Base-by-base conservation (phyloP, 805 yeast species). In the Teunomyces pallodes region DNA sequence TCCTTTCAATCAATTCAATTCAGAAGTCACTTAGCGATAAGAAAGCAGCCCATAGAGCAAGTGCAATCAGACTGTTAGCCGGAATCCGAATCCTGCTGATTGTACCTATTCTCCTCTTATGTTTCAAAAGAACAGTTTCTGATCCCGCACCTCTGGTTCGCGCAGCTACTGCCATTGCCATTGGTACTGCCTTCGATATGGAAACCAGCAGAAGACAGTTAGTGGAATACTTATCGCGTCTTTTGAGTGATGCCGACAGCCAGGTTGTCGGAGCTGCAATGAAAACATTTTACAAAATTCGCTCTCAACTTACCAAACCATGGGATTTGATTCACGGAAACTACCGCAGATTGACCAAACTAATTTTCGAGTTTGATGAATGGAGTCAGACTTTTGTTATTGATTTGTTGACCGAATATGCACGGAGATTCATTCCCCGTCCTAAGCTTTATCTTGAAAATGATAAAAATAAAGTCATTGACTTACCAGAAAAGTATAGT, bases 1-100 rank as follows among this genome's bases (percentile, higher is more conserved):
- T 94, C 16, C 73, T 94, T 41, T 83, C 96, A 0, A 87, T 94
- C 54, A 94, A 94, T 65, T 87, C 97, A 0, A 87, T 94, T 43
- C 99, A 94, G 64, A 90, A 87, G 65, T 77, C 89, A 1, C 67
- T 92, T 27, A 72, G 77, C 8, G 96, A 90, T 56, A 81, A 82
- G 54, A 79, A 77, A 51, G 86, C 95, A 1, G 76, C 80, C 9
- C 72, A 77, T 13, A 73, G 98, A 53, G 79, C 91, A 2, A 71
- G 88, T 47, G 85, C 96, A 0, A 78, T 94, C 39, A 76, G 91
- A 46, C 84, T 90, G 10, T 76, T 94, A 58, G 82, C 94, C 1
- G 91, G 92, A n/a, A 84, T 94, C 48, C 77, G 83, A 41, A 87
- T 92, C 14, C 81, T 88, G 1, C 87, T 92, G 6, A 84, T 94